phyloP scores from a whole-genome alignment of 2,329 filamentous ascomycete species.

The Phialophora macrospora region DNA sequence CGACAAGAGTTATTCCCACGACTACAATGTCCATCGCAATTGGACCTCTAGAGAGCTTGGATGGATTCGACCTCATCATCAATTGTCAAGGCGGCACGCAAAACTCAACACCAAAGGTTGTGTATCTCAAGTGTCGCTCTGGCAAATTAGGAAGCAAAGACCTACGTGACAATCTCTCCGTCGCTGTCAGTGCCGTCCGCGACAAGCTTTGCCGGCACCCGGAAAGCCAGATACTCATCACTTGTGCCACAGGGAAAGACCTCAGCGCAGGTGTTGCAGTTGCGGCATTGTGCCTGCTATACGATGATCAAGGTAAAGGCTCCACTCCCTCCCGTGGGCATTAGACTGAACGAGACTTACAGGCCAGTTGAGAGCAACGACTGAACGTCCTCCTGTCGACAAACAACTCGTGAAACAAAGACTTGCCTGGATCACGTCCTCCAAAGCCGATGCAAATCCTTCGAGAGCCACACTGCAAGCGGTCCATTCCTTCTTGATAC shows the following conservation, averaged over 20 bases:
- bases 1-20: slow-evolving; percentile 47
- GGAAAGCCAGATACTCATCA: slow-evolving; percentile 58
- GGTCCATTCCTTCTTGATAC: slow-evolving; percentile 87
- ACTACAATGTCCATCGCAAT: slow-evolving; percentile 45
- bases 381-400: slow-evolving; percentile 54
- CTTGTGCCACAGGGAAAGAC: slow-evolving; percentile 79
- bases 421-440: slow-evolving; percentile 80
- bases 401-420: slow-evolving; percentile 78
- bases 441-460: slow-evolving; percentile 79
- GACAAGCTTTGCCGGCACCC: slow-evolving; percentile 43
- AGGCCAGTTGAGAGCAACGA: slow-evolving; percentile 26
- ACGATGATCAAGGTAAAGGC: slow-evolving; percentile 64
- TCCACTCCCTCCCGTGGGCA: background rate
- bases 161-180: slow-evolving; percentile 70
- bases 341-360: slow-evolving; percentile 13
- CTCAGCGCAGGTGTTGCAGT: slow-evolving; percentile 78
- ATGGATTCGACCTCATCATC: slow-evolving; percentile 53
- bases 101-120: slow-evolving; percentile 48
- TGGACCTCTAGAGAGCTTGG: slow-evolving; percentile 41
- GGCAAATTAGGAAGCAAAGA: slow-evolving; percentile 82
- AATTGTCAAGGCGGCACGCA: slow-evolving; percentile 44
- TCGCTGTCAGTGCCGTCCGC: slow-evolving; percentile 62
- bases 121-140: slow-evolving; percentile 68
- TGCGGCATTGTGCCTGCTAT: slow-evolving; percentile 74
- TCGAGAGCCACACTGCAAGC: slow-evolving; percentile 85